phyloP scores from a whole-genome alignment of 768 basidiomycete genomes.

The Xerocomellus intermedius region DNA sequence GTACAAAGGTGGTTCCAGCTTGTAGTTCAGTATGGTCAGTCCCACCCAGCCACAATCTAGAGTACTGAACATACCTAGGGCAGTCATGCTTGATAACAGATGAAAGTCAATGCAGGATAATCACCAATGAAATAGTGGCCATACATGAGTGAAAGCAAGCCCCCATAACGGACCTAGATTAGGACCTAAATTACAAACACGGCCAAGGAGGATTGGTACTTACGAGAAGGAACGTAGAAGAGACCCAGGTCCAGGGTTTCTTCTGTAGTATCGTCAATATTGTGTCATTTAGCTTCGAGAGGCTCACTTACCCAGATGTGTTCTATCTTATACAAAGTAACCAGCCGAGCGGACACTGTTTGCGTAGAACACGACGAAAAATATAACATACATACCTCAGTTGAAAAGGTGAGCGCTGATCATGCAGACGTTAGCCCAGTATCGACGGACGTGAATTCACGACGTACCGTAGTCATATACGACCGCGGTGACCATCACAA shows the following conservation, averaged over 20 bases:
- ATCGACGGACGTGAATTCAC: background rate
- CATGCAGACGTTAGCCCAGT: background rate
- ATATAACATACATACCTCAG: constrained; percentile 1
- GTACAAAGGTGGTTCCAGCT: background rate
- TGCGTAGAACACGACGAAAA: background rate
- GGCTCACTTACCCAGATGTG: constrained; percentile 5
- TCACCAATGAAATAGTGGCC: background rate
- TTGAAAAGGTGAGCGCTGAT: constrained; percentile 7
- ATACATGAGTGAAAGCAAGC: constrained; percentile 1
- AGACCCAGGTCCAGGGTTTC: constrained; percentile 7
- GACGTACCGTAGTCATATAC: constrained; percentile 7
- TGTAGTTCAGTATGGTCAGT: background rate
- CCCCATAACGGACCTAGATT: constrained; percentile 11
- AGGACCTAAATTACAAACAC: too few species aligned
- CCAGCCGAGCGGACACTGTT: background rate
- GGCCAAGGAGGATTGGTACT: background rate
- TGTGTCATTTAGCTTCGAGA: background rate
- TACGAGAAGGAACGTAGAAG: constrained; percentile 4
- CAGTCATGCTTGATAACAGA: background rate
- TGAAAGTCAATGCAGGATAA: background rate
- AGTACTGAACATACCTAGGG: background rate
- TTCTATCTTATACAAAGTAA: background rate
- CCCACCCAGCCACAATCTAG: too few species aligned
- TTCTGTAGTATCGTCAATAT: background rate
- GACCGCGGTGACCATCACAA: background rate